Evolutionary conservation across 768 basidiomycete species (phyloP), one percentile per base, ranked within the genome.

Genomic region (Termitomyces sp.): DNA sequence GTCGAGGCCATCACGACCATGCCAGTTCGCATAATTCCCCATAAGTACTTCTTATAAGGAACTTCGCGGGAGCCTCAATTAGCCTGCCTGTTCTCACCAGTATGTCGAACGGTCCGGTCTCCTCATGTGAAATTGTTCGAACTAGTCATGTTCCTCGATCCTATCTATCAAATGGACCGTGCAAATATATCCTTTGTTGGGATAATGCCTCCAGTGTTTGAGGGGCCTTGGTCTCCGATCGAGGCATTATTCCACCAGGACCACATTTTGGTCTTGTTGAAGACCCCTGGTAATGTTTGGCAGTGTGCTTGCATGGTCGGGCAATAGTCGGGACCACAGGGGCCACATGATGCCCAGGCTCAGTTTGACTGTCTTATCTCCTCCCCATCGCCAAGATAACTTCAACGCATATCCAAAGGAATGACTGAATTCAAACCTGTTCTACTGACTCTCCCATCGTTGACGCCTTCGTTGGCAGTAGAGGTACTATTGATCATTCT

Each of bases 381-480:
- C 24, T 48, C 24, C 44, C 20, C 26, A 47, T 51, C 58, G 22
- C 18, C 37, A 48, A 24, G n/a, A 28, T 48, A 34, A 58, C 28
- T 26, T 22, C 42, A 44, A 48, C 50, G 13, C 36, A 37, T 41
- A 41, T 7, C 9, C 36, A 24, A 61, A 44, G 49, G 29, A 54
- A 81, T 81, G 79, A 58, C 76, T 56, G 74, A 78, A 63, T 81
- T 81, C 66, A 70, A 73, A 45, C 84, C 85, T 33, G 68, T 86
- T 48, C 66, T 82, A 28, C 74, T 87, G 41, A 71, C 81, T 16
- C 74, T 86, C 12, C 81, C 83, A 6, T 76, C 80, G 13, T 68
- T 82, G 46, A 80, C 82, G 16, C 85, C 84, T 3, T 72, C 82
- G 7, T 67, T 89, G 56, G 84, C 82, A 13, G 66, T 87, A n/a